Conservation (phyloP, 345 rosid species). For the Hibiscus mutabilis region DNA sequence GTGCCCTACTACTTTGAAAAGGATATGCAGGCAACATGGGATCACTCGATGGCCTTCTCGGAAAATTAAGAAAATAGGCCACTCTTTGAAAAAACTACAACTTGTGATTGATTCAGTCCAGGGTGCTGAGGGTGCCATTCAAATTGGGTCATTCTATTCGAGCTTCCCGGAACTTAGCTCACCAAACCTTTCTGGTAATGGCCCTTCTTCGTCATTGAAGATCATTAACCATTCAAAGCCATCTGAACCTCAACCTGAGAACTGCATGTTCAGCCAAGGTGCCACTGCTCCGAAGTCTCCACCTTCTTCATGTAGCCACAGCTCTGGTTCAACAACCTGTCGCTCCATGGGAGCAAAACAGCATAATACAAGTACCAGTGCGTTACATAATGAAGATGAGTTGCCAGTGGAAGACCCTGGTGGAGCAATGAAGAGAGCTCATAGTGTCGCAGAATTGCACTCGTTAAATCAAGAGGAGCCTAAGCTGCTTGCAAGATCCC, state of each 20-base stretch:
- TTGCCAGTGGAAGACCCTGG: slow-evolving; percentile 26
- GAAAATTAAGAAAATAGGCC: slow-evolving; percentile 92
- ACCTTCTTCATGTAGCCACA: slow-evolving; percentile 66
- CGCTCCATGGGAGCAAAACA: slow-evolving; percentile 61
- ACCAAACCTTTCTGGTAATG: slow-evolving; percentile 43
- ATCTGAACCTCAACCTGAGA: slow-evolving; percentile 32
- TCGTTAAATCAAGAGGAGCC: slow-evolving; percentile 41
- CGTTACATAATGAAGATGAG: slow-evolving; percentile 20
- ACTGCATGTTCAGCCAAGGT: slow-evolving; percentile 25
- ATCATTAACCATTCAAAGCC: slow-evolving; percentile 25
- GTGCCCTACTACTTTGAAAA: slow-evolving; percentile 91
- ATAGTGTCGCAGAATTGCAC: slow-evolving; percentile 43
- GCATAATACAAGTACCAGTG: slow-evolving; percentile 22
- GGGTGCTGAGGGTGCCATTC: slow-evolving; percentile 80
- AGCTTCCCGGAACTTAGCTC: slow-evolving; percentile 81
- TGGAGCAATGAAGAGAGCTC: slow-evolving; percentile 40
- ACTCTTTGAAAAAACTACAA: slow-evolving; percentile 86
- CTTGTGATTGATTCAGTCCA: slow-evolving; percentile 88
- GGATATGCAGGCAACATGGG: slow-evolving; percentile 95
- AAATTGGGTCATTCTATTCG: slow-evolving; percentile 68
- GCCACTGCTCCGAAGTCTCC: slow-evolving; percentile 51
- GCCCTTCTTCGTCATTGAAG: slow-evolving; percentile 28
- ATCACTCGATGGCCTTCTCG: slow-evolving; percentile 95
- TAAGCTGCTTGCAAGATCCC: slow-evolving; percentile 41
- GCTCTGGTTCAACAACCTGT: slow-evolving; percentile 66